Evolutionary conservation across 441 rosid genomes (phyloP).

Genomic region (Pelargonium myrrhifolium): DNA sequence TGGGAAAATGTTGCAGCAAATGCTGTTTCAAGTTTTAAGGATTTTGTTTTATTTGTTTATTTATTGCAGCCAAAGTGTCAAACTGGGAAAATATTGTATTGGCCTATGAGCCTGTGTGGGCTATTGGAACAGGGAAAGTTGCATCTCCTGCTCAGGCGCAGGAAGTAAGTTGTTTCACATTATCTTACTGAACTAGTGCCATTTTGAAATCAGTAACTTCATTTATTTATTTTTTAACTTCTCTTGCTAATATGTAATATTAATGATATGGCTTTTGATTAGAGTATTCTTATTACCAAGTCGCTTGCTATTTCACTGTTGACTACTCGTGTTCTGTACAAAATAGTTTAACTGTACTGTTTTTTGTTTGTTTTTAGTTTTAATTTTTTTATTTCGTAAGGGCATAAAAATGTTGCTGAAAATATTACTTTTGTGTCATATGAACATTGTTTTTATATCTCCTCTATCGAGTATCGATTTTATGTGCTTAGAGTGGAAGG

Average conservation of each 20-base stretch:
- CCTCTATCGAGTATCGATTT: no score
- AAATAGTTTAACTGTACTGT: no score
- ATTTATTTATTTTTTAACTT: not conserved
- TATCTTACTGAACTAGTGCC: not conserved
- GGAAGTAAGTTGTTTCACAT: constrained; percentile 37
- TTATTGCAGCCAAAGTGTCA: constrained; percentile 32
- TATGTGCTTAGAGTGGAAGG: no score
- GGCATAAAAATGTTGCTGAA: no score
- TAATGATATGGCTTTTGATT: not conserved
- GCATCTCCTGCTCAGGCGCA: constrained; percentile 68
- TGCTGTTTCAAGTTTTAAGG: not conserved
- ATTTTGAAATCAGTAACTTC: not conserved
- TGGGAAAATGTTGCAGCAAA: not conserved
- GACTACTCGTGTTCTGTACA: no score
- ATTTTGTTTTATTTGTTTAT: not conserved
- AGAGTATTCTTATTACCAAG: no score
- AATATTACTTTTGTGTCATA: no score
- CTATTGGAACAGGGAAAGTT: constrained; percentile 74
- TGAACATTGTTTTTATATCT: no score
- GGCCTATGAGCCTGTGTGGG: constrained; percentile 78
- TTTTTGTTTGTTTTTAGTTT: no score
- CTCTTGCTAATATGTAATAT: not conserved
- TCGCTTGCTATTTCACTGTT: no score
- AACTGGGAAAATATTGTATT: constrained; percentile 52
- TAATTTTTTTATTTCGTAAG: no score